These are phyloP conservation scores for Davidsoniella virescens DNA, from an alignment of 2,329 filamentous ascomycete genomes.

Conservation along the genomic window DNA sequence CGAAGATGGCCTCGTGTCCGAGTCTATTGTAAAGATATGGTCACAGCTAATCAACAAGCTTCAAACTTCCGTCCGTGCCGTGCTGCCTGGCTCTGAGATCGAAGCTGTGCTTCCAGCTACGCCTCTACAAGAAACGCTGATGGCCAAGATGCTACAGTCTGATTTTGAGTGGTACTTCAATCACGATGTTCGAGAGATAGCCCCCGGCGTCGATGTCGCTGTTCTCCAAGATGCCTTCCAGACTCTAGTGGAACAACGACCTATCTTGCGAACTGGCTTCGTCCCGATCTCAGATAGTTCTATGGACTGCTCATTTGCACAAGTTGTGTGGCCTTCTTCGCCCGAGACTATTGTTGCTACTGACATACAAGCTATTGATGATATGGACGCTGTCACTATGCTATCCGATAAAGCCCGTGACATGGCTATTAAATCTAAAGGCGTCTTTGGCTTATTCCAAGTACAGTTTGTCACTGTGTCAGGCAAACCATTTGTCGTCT, in stretches of 20 bases:
- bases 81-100: constrained; percentile 21
- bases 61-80: background rate
- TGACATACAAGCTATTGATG: background rate
- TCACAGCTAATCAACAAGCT: background rate
- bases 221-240: constrained; percentile 46
- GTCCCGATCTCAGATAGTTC: constrained; percentile 44
- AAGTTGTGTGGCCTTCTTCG: constrained; percentile 25
- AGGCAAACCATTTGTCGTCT: constrained; percentile 28
- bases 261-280: constrained; percentile 65
- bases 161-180: constrained; percentile 69
- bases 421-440: constrained; percentile 23
- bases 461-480: constrained; percentile 26
- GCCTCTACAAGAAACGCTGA: constrained; percentile 72
- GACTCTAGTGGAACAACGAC: constrained; percentile 39
- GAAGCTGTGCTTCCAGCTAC: constrained; percentile 57
- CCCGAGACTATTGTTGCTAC: background rate
- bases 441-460: constrained; percentile 29
- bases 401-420: constrained; percentile 24
- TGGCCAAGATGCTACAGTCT: constrained; percentile 65
- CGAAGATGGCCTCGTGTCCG: constrained; percentile 12
- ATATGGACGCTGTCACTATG: background rate
- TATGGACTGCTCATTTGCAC: constrained; percentile 34
- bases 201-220: constrained; percentile 33
- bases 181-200: constrained; percentile 56
- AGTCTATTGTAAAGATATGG: background rate